These are phyloP conservation scores for Komagataella populi DNA, from an alignment of 805 yeast species.

Conservation along the genomic window DNA sequence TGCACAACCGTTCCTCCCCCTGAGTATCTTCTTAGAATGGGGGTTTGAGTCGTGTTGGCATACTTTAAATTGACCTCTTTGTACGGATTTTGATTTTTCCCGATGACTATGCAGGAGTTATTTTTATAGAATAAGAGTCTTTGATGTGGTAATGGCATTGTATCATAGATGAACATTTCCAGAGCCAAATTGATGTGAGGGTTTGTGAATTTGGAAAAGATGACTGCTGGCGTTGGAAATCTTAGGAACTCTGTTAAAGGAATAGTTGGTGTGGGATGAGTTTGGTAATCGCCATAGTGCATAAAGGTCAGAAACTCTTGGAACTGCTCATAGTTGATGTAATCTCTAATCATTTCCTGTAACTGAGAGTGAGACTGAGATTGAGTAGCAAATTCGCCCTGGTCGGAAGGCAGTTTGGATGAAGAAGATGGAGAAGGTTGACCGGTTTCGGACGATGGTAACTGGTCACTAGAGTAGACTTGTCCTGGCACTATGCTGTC, in stretches of 20 bases:
- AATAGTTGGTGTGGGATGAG: not conserved
- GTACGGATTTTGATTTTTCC: slow-evolving; percentile 95
- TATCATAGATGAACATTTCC: slow-evolving; percentile 64
- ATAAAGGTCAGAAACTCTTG: slow-evolving; percentile 1
- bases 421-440: no score
- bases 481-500: not conserved
- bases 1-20: slow-evolving; percentile 99
- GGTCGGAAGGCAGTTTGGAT: not conserved
- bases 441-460: not conserved
- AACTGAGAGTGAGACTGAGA: not conserved
- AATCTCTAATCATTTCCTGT: not conserved
- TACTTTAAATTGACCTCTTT: slow-evolving; percentile 59
- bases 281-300: slow-evolving; percentile 3
- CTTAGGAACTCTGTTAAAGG: not conserved
- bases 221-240: slow-evolving; percentile 29
- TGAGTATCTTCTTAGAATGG: slow-evolving; percentile 63
- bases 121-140: slow-evolving; percentile 66
- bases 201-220: slow-evolving; percentile 42
- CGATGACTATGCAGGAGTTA: slow-evolving; percentile 80
- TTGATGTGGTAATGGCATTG: slow-evolving; percentile 33
- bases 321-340: not conserved
- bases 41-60: slow-evolving; percentile 35
- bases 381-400: not conserved
- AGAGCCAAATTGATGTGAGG: slow-evolving; percentile 72
- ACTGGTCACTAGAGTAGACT: no score